Evolutionary conservation across 2,329 filamentous ascomycete species (phyloP).

Genomic region (Aspergillus sp.): DNA sequence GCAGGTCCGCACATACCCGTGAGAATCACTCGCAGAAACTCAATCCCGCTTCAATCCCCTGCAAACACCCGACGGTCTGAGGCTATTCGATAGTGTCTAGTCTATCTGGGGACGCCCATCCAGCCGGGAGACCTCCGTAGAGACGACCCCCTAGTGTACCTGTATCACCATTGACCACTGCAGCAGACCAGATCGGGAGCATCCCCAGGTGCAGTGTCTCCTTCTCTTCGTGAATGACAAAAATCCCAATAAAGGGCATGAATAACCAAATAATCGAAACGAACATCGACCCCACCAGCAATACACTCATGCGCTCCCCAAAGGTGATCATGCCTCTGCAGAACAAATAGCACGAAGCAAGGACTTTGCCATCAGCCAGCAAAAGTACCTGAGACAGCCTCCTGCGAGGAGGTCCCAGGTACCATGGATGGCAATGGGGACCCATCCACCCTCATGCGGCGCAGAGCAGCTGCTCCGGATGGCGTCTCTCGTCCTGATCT

Average conservation of each 20-base stretch:
- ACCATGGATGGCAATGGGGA: slow-evolving; percentile 1
- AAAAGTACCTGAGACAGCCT: slow-evolving; percentile 17
- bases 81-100: not conserved
- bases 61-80: not conserved
- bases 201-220: not conserved
- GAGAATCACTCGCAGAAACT: slow-evolving; percentile 4
- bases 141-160: not conserved
- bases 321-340: slow-evolving; percentile 20
- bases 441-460: not conserved
- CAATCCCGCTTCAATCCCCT: not conserved
- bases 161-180: not conserved
- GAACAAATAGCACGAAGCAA: slow-evolving; percentile 32
- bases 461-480: not conserved
- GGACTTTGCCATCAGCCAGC: slow-evolving; percentile 17
- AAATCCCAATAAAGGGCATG: slow-evolving; percentile 15
- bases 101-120: not conserved
- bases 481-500: not conserved
- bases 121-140: not conserved
- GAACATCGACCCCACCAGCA: not conserved
- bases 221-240: slow-evolving; percentile 2
- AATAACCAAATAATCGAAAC: not conserved
- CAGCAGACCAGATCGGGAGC: not conserved
- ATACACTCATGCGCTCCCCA: slow-evolving; percentile 14
- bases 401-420: slow-evolving; percentile 16
- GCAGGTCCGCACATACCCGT: no score